Base-by-base conservation (phyloP, 73 alveolate species). In the Loxodes magnus region DNA sequence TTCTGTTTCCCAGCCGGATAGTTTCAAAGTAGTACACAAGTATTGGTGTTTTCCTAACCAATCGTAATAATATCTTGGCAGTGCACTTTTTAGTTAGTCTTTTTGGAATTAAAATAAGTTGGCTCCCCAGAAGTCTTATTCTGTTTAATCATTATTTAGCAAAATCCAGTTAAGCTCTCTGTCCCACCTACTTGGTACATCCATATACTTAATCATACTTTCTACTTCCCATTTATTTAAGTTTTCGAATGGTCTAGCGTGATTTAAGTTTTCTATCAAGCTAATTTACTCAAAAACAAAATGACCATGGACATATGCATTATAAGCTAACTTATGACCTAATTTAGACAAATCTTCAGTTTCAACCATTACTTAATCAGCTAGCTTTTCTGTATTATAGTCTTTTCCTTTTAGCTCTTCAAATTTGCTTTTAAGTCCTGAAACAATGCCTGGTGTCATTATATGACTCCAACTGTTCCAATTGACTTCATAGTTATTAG, bases 1-100 rank as follows among this genome's bases (percentile, higher is more conserved):
- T 46, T 46, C 59, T 10, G 43, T 12, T 46, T 21, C 17, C 9
- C 22, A n/a, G n/a, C 17, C 26, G n/a, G 59, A 46, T 5, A 46
- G 59, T 23, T 46, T 46, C n/a, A 16, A 37, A 12, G 34, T 41
- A 10, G 59, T 46, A 24, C 59, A 46, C 51, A 46, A 9, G 59
- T 25, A 5, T 24, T 46, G 59, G 27, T 46, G 59, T 21, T 41
- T 16, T 22, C 59, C 59, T 14, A 46, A 10, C 19, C 15, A 46
- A 41, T 46, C 59, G 17, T 46, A 46, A 24, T 25, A 46, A 46
- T 46, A 46, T 21, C 59, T 16, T 10, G 7, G 9, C 46, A 25
- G 6, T 1, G 59, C 59, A 10, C 51, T n/a, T 19, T 46, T 46
- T 7, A 12, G n/a, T 7, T 7, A 10, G 39, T 46, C 59, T 2